phyloP scores from a whole-genome alignment of 2,329 filamentous ascomycete species.

The Mariannaea sp. region DNA sequence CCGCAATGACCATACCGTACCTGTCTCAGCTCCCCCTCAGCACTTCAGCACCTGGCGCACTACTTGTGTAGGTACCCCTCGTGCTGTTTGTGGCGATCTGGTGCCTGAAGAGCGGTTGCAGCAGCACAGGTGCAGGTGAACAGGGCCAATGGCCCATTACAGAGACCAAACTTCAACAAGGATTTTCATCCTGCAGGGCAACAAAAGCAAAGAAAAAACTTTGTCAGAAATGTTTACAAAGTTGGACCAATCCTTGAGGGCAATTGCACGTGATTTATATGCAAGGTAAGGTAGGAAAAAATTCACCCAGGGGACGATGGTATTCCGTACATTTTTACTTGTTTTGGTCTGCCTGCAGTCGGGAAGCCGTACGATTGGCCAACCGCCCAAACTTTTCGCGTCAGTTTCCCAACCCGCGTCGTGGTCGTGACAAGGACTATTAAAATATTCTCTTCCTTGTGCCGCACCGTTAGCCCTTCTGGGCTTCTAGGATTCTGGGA shows the following conservation, averaged over 20 bases:
- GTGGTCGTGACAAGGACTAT: constrained; percentile 33
- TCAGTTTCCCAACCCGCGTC: constrained; percentile 32
- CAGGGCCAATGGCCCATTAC: constrained; percentile 13
- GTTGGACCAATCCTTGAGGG: no score
- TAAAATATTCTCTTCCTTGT: no score
- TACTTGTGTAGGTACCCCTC: no score
- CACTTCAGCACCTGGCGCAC: no score
- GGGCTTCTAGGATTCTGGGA: no score
- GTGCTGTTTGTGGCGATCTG: no score
- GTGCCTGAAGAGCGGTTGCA: constrained; percentile 12
- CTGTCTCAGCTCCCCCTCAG: constrained; percentile 10
- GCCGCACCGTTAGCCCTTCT: no score
- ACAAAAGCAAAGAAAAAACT: neutral
- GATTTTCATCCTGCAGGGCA: constrained; percentile 3
- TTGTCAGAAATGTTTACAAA: no score
- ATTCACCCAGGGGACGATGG: no score
- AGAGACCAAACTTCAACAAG: neutral
- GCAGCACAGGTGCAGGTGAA: constrained; percentile 17
- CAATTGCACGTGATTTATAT: constrained; percentile 30
- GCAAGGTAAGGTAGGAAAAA: no score
- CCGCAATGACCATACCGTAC: no score
- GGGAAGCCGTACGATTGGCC: constrained; percentile 31
- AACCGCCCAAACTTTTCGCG: constrained; percentile 15
- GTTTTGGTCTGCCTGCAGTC: constrained; percentile 1
- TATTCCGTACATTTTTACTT: no score